These are phyloP conservation scores for Trypanosoma rangeli DNA, from an alignment of 208 protist genomes.

Conservation along the genomic window DNA sequence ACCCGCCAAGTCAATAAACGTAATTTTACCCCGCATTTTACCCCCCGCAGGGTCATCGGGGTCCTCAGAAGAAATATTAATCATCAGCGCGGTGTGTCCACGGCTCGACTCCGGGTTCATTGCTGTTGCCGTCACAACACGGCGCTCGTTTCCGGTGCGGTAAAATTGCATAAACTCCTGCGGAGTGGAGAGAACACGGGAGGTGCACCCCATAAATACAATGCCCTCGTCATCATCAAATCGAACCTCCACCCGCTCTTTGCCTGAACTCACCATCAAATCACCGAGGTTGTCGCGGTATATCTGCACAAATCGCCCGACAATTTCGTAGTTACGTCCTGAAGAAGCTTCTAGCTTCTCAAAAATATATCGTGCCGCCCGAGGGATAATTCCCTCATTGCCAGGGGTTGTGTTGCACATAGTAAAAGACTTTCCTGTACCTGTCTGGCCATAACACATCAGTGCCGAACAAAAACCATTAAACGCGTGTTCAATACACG, in stretches of 20 bases:
- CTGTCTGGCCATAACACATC: conserved; percentile 93
- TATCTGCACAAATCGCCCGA: conserved; percentile 88
- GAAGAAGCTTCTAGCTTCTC: conserved; percentile 36
- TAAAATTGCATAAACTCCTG: conserved; percentile 89
- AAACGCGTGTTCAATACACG: conserved; percentile 85
- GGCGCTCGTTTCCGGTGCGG: conserved; percentile 69
- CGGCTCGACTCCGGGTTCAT: conserved; percentile 92
- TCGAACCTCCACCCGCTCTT: conserved; percentile 76
- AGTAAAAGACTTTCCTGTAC: conserved; percentile 91
- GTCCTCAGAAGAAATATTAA: conserved; percentile 67
- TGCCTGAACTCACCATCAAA: conserved; percentile 68
- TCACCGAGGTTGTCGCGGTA: conserved; percentile 88
- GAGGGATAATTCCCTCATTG: conserved; percentile 87
- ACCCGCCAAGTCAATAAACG: conserved; percentile 91
- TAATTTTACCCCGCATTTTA: conserved; percentile 74
- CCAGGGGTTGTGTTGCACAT: conserved; percentile 86
- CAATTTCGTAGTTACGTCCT: conserved; percentile 45
- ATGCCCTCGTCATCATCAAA: conserved; percentile 71
- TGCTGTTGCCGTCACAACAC: conserved; percentile 82
- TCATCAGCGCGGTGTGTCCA: conserved; percentile 83
- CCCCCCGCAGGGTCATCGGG: conserved; percentile 48
- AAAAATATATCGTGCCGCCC: conserved; percentile 76
- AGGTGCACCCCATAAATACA: conserved; percentile 68
- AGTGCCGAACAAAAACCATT: conserved; percentile 86
- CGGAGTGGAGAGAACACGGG: conserved; percentile 46